Evolutionary conservation across 1,284 basidiomycete genomes (phyloP).

Genomic region (Coniferiporia sulphurascens): DNA sequence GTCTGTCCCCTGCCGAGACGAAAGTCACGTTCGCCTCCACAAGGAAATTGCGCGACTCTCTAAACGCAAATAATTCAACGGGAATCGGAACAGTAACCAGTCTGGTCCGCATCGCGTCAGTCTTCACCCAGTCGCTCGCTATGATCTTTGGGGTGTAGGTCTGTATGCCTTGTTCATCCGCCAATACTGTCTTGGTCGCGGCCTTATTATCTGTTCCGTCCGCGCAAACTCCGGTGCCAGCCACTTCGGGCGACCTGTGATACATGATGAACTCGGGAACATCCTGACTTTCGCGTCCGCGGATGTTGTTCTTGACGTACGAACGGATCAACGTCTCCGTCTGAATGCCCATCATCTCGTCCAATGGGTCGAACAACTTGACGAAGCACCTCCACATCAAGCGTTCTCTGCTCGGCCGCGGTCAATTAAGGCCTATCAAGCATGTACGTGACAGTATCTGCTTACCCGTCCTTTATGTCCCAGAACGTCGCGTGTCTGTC

Average conservation of each 20-base stretch:
- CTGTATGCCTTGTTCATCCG: too few species aligned
- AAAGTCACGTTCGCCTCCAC: neutral
- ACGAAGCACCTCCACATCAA: neutral
- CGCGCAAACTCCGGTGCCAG: too few species aligned
- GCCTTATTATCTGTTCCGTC: too few species aligned
- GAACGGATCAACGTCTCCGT: neutral
- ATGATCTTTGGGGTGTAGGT: neutral
- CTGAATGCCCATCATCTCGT: neutral
- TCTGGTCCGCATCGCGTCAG: neutral
- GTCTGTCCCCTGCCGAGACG: neutral
- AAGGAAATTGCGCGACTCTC: constrained; percentile 1
- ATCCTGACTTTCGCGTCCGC: neutral
- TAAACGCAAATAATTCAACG: neutral
- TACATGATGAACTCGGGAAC: constrained; percentile 1
- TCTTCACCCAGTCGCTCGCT: neutral
- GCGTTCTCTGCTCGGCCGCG: neutral
- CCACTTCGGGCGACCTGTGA: too few species aligned
- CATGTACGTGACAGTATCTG: neutral
- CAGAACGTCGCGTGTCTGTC: neutral
- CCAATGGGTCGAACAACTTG: neutral
- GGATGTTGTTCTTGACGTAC: neutral
- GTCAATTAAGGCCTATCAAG: neutral
- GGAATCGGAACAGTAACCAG: neutral
- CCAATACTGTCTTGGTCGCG: too few species aligned
- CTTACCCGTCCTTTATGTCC: constrained; percentile 6